A percentile compares a stretch with the other conserved stretches of the same genome.
phyloP scores from a whole-genome alignment of 345 rosid species.

The Acer saccharum region DNA sequence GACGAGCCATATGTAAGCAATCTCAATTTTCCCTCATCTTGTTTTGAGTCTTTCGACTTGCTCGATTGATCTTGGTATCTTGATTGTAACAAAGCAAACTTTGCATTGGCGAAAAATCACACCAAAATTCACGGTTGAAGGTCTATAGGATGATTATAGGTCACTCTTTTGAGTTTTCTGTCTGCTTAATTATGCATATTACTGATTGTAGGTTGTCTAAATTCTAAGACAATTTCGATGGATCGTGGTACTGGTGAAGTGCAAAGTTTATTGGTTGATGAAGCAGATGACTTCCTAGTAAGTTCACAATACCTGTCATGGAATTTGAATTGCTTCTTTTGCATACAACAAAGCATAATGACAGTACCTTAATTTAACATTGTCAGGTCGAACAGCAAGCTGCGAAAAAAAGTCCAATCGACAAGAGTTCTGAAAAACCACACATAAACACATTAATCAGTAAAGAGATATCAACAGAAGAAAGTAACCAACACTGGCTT shows the following conservation, averaged over 20 bases:
- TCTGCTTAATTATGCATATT: neutral
- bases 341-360: neutral
- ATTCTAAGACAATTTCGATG: conserved; percentile 54
- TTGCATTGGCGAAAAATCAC: neutral
- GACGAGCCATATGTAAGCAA: conserved; percentile 43
- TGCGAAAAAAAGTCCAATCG: conserved; percentile 6
- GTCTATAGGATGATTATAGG: neutral
- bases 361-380: neutral
- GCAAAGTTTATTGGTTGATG: conserved; percentile 30
- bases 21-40: conserved; percentile 12
- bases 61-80: neutral
- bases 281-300: conserved; percentile 40
- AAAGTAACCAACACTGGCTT: conserved; percentile 18
- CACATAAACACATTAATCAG: conserved; percentile 20
- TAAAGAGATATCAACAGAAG: conserved; percentile 28
- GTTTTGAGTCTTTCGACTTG: neutral
- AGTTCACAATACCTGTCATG: conserved; percentile 6
- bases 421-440: conserved; percentile 18
- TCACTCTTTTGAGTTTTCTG: neutral
- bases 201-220: conserved; percentile 41
- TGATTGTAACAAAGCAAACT: neutral
- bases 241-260: conserved; percentile 32
- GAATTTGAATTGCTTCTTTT: conserved; percentile 3
- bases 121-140: neutral
- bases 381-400: conserved; percentile 26